Percentiles rank a stretch among this genome's conserved stretches.
phyloP scores from a whole-genome alignment of 805 yeast species.

The Nakazawaea anatomiae region DNA sequence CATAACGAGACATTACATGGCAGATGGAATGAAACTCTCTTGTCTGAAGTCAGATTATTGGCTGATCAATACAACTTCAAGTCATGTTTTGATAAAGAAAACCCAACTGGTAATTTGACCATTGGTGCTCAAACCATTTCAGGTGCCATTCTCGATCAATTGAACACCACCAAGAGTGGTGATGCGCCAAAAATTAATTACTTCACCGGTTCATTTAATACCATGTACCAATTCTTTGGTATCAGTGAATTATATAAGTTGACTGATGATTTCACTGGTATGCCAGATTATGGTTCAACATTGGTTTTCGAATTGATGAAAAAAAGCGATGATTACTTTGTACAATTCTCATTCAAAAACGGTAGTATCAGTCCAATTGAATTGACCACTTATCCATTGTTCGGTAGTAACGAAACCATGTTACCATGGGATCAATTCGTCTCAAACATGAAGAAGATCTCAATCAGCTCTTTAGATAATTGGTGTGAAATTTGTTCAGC shows the following conservation, averaged over 20 bases:
- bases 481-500: conserved; percentile 39
- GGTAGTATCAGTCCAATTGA: conserved; percentile 32
- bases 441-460: conserved; percentile 18
- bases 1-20: conserved; percentile 33
- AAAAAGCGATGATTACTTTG: conserved; percentile 24
- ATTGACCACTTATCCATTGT: conserved; percentile 31
- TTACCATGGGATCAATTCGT: conserved; percentile 33
- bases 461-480: conserved; percentile 20
- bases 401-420: conserved; percentile 24
- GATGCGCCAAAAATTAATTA: conserved; percentile 34
- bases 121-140: conserved; percentile 37
- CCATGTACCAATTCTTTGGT: conserved; percentile 34
- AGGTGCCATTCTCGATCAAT: conserved; percentile 26
- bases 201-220: conserved; percentile 39
- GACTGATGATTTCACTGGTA: conserved; percentile 35
- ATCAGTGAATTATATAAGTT: conserved; percentile 26
- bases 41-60: conserved; percentile 26
- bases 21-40: conserved; percentile 24
- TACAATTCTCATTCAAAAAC: conserved; percentile 40
- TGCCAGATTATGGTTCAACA: conserved; percentile 41
- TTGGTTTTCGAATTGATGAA: conserved; percentile 37
- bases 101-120: conserved; percentile 23
- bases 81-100: conserved; percentile 25
- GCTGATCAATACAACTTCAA: conserved; percentile 35
- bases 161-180: conserved; percentile 28